Evolutionary conservation across 2,329 filamentous ascomycete genomes (phyloP), one percentile per base, ranked within the genome.

Genomic region (Eutypella sp.): DNA sequence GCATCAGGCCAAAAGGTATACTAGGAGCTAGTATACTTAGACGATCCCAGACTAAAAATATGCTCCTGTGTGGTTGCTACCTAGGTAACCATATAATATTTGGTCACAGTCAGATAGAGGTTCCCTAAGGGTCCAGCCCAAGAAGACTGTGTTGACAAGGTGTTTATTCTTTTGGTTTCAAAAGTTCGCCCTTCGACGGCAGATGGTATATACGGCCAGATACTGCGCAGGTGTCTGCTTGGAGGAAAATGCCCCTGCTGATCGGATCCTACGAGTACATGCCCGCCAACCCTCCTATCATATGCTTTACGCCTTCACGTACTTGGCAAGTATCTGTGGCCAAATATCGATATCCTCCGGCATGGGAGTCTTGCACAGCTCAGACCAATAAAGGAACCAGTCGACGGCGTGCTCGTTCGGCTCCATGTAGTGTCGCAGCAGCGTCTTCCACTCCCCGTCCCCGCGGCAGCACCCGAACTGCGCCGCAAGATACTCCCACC

Each of bases 401-500:
- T 24, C 19, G 20, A 24, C 18, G 11, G 20, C 20, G 19, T 39
- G 36, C 13, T 39, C 20, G 20, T 39, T 15, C 19, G 13, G 36
- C 13, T 24, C 20, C 36, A 39, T 11, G 20, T 16, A 24, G 15
- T 39, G 36, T 9, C 36, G 20, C 10, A 47, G 42, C 29, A 47
- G 15, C 3, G 24, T 15, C n/a, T 47, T 42, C 47, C 43, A 44
- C 22, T 42, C 38, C 18, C 4, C 27, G 15, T 47, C 46, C 5
- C 19, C 33, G 5, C 16, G 23, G n/a, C 23, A 38, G 23, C 29
- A 11, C 11, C 24, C 18, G 11, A 36, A 44, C 11, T 40, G 38
- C 6, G 38, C 40, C 9, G 9, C 10, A 6, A 41, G 31, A 11
- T 41, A 47, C 8, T 44, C 38, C 38, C 37, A 39, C 46, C 46